Base-by-base conservation (phyloP, 1,284 basidiomycete species). In the Cutaneotrichosporon arboriforme region DNA sequence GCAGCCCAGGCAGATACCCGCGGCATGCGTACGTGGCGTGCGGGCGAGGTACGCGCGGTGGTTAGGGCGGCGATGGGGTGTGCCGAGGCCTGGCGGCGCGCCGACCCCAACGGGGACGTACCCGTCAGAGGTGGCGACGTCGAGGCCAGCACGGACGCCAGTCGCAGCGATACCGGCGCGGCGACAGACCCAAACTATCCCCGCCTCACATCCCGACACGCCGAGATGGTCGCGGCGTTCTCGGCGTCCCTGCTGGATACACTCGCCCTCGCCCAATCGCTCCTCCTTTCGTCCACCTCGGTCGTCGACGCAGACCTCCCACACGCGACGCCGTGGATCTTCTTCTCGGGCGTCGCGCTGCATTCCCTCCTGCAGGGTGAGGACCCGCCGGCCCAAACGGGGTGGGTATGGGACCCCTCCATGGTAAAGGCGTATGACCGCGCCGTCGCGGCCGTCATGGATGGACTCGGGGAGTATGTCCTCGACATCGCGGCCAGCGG, bases 141-240 rank as follows among this genome's bases (percentile, higher is more conserved):
- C 31, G 43, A 35, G 12, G 33, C 17, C 1, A 18, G 55, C 18
- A 31, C 26, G 26, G 54, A 33, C 69, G 26, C 42, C 15, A 44
- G 57, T 48, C 18, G 21, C 5, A 10, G 20, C 22, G 33, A 42
- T 14, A 14, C 21, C n/a, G 34, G 39, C 34, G 22, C 17, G 4
- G 23, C 39, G 8, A 21, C 21, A 13, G 49, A 54, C 35, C 39
- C 40, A 40, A 43, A 23, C 17, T 67, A 26, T 49, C 68, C 40
- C 26, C 64, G 54, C 38, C 51, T 70, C 21, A 63, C 66, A 34
- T 83, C 84, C 64, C 78, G 88, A 9, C 81, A 84, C 60, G 77
- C 88, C 21, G 85, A 89, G 60, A 78, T 90, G 17, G 78, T 81
- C 39, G 85, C 87, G 0, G 87, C 90, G 63, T 63, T 83, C 8